These are phyloP conservation scores for Flaveria robusta DNA, from an alignment of 129 eudicot genomes.

Conservation along the genomic window DNA sequence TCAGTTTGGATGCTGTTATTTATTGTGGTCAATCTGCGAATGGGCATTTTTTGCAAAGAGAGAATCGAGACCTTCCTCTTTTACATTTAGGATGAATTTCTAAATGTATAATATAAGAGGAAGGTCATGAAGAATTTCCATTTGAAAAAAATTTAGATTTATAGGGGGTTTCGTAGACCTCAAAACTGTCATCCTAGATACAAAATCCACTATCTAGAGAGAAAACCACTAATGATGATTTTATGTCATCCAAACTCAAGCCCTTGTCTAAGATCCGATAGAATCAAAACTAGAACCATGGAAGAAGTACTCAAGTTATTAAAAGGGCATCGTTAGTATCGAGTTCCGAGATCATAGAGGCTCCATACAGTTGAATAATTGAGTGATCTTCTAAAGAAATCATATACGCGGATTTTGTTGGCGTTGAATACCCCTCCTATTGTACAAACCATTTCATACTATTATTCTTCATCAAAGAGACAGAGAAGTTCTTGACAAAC, in stretches of 20 bases:
- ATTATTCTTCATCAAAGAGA: background rate
- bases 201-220: background rate
- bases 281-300: background rate
- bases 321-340: background rate
- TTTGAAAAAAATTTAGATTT: no score
- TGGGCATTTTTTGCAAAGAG: background rate
- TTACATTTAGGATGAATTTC: background rate
- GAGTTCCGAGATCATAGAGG: background rate
- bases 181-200: background rate
- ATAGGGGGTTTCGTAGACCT: no score
- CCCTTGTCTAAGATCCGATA: background rate
- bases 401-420: background rate
- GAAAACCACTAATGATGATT: background rate
- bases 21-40: background rate
- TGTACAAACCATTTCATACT: background rate
- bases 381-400: background rate
- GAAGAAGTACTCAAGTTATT: background rate
- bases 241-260: background rate
- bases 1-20: background rate
- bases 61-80: background rate
- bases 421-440: background rate
- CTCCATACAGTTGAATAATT: background rate
- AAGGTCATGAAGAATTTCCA: background rate
- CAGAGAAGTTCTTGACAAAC: background rate
- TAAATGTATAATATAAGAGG: conserved; percentile 4